phyloP scores from a whole-genome alignment of 352 stramenopile species.

The Phytophthora lateralis region DNA sequence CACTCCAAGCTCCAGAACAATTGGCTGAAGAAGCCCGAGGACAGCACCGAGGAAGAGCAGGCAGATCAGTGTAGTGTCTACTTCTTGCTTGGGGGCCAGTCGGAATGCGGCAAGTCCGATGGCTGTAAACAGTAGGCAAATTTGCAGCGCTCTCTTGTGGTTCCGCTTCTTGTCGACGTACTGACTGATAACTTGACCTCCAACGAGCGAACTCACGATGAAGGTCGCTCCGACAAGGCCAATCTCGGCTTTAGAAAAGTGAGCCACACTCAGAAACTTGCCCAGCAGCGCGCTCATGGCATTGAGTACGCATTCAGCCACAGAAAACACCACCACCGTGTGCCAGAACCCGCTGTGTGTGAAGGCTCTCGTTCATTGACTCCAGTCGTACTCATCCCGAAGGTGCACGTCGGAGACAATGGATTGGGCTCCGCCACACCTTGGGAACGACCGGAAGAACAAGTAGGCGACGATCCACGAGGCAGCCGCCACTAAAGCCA shows the following conservation, averaged over 20 bases:
- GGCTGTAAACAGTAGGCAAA: slow-evolving; percentile 59
- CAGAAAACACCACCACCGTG: slow-evolving; percentile 64
- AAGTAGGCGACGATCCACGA: slow-evolving; percentile 33
- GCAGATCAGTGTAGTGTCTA: slow-evolving; percentile 41
- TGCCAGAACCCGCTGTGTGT: slow-evolving; percentile 64
- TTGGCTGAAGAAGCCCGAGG: slow-evolving; percentile 67
- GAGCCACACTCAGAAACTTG: slow-evolving; percentile 66
- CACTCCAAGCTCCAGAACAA: slow-evolving; percentile 72
- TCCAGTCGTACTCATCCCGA: slow-evolving; percentile 76
- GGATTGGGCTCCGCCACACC: slow-evolving; percentile 41
- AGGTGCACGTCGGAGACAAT: slow-evolving; percentile 63
- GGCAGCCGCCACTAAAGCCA: slow-evolving; percentile 40
- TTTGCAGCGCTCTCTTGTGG: slow-evolving; percentile 58
- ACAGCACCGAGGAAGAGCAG: slow-evolving; percentile 59
- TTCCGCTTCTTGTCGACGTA: slow-evolving; percentile 67
- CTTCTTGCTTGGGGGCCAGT: slow-evolving; percentile 40
- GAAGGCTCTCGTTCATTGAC: slow-evolving; percentile 72
- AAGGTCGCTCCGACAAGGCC: slow-evolving; percentile 69
- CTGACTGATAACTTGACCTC: slow-evolving; percentile 70
- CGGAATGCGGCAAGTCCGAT: slow-evolving; percentile 54
- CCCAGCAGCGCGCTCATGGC: slow-evolving; percentile 72
- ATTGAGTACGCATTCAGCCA: slow-evolving; percentile 76
- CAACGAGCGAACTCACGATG: slow-evolving; percentile 71
- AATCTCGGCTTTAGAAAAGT: slow-evolving; percentile 69
- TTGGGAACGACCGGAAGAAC: slow-evolving; percentile 57